Evolutionary conservation across 2,329 filamentous ascomycete species (phyloP), one percentile per base, ranked within the genome.

Genomic region (Penicillium sp.): DNA sequence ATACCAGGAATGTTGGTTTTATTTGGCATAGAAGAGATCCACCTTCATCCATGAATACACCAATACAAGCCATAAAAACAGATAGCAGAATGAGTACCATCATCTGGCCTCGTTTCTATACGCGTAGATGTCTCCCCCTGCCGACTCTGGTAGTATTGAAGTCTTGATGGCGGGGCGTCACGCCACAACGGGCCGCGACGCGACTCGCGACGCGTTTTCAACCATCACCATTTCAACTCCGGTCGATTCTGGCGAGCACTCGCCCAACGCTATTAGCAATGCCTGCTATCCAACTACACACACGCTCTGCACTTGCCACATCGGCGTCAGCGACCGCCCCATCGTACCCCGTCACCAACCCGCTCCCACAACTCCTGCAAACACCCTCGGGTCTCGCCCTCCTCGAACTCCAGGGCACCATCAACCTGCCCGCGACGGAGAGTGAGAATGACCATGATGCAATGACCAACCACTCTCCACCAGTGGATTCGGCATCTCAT

Each of bases 301-400:
- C 59, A 19, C 54, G 45, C 17, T 35, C 56, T 29, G 48, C 52
- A 2, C 28, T 33, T 7, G 28, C 40, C 10, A 30, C 36, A 19
- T 19, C 30, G 25, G 43, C 33, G 15, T 10, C 33, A 5, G 25
- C 32, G 20, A 23, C 36, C 2, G 29, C 25, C 8, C 13, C 33
- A 3, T 43, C 47, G 31, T 34, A 29, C 9, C 26, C 52, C 14
- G 20, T 30, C 11, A 41, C 47, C 44, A 80, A 78, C 54, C 82
- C 86, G 3, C 78, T 97, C 4, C 93, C 93, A 1, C 65, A 77
- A n/a, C 75, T 95, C 47, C 79, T 97, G 11, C 86, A 90, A 55
- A 96, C 91, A 1, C 93, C 93, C 0, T 83, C 86, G 0, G 93
- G 93, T 35, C 79, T 96, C 27, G 91, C 91, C 13, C 75, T 98